Base-by-base conservation (phyloP, 805 yeast genomes). In the Teunomyces stri region DNA sequence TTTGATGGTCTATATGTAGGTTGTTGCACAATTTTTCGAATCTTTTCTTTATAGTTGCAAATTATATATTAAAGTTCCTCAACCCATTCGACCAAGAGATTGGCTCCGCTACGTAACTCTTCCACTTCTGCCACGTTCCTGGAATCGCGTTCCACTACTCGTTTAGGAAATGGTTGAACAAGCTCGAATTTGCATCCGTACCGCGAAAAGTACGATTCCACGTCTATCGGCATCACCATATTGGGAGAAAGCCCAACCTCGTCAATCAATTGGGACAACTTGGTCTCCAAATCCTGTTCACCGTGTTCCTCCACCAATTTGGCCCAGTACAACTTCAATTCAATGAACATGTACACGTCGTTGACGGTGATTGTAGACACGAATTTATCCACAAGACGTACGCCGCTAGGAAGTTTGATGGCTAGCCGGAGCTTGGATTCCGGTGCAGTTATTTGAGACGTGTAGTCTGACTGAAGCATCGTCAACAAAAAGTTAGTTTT, bases 371-470 rank as follows among this genome's bases (percentile, higher is more conserved):
- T 66, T 1, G 61, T 49, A 28, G 68, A 64, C 36, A 56, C 52
- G 45, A 84, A 74, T 31, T 68, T 72, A 29, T 76, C 74, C 2
- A 81, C 68, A 6, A 75, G 58, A 46, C 82, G 61, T 42, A 69
- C 68, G 2, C 88, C 87, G 30, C 71, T 59, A 6, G 85, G 81
- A 30, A 78, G 64, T 58, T 82, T 75, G 52, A 84, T 66, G 43
- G 85, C 82, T 16, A 84, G 71, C 13, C 53, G 46, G 10, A 35
- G 43, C n/a, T 20, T 28, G 18, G 37, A 20, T 5, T 30, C 29
- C 6, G 12, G 11, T 10, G 18, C 21, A 13, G 31, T 40, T 6
- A 29, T 18, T n/a, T 13, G n/a, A 2, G 34, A 42, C 9, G 21
- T n/a, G 11, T 15, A 30, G n/a, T 30, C 21, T 9, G 21, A 13